phyloP scores from a whole-genome alignment of 352 stramenopile genomes.

The Phytophthora sansomeana region DNA sequence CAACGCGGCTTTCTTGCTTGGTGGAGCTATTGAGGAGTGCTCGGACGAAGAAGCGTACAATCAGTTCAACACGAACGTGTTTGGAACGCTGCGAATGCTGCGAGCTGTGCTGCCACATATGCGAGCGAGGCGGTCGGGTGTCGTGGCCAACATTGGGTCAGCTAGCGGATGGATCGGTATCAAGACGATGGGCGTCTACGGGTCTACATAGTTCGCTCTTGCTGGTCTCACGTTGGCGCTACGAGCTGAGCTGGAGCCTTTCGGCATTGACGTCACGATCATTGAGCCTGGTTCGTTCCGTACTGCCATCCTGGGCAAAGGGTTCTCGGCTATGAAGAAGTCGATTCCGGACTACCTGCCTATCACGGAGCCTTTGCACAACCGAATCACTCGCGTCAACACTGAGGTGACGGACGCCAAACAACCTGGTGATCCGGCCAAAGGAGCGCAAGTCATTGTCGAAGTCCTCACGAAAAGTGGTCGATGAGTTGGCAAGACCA shows the following conservation, averaged over 20 bases:
- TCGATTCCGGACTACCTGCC: constrained; percentile 45
- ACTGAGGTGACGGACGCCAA: constrained; percentile 5
- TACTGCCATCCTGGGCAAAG: constrained; percentile 48
- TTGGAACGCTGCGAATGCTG: constrained; percentile 42
- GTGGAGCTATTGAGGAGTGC: constrained; percentile 58
- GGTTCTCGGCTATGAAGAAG: constrained; percentile 36
- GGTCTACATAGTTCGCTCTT: constrained; percentile 50
- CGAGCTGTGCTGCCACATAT: constrained; percentile 55
- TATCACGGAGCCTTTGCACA: constrained; percentile 32
- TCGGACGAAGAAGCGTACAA: constrained; percentile 42
- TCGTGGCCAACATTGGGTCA: constrained; percentile 56
- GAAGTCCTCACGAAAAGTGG: constrained; percentile 48
- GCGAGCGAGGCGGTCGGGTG: constrained; percentile 47
- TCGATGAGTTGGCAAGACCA: constrained; percentile 39
- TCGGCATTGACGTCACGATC: constrained; percentile 55
- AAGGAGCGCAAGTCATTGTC: constrained; percentile 43
- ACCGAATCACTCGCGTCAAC: constrained; percentile 31
- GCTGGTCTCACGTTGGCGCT: constrained; percentile 46
- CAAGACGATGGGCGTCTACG: constrained; percentile 47
- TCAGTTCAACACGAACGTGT: constrained; percentile 57
- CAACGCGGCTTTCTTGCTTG: constrained; percentile 54
- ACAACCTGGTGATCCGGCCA: constrained; percentile 44
- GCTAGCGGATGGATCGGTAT: constrained; percentile 36
- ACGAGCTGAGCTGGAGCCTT: constrained; percentile 37
- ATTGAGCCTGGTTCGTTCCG: constrained; percentile 59